Evolutionary conservation across 2,329 filamentous ascomycete genomes (phyloP), one percentile per base, ranked within the genome.

Genomic region (Diplodia corticola): DNA sequence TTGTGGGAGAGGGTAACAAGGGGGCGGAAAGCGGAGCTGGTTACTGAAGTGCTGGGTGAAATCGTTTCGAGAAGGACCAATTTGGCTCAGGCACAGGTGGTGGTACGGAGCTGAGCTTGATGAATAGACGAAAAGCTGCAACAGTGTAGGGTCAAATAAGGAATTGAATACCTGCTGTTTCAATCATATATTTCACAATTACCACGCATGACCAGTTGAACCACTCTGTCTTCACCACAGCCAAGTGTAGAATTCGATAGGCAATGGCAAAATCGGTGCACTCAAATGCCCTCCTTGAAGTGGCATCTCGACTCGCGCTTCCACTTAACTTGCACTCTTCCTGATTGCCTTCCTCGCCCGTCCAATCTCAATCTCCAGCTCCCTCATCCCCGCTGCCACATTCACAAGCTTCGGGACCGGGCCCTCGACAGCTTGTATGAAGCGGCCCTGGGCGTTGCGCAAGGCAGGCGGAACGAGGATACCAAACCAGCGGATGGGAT

Each of bases 301-400:
- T 10, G 20, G 26, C 5, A 17, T 57, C 15, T 9, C 12, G 2
- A 4, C n/a, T 6, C 30, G n/a, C n/a, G n/a, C 12, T 15, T n/a
- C 35, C 6, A 7, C 24, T 48, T 20, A 57, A 3, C 13, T 13
- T 1, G 2, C n/a, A 20, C 51, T 59, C 70, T 79, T 82, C 69
- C 77, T 77, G 5, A 83, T 73, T 24, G 75, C 73, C 71, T 85
- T 86, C 69, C 82, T 77, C 59, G 79, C 64, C 66, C 89, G 80
- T 44, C 89, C 82, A 64, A 94, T 87, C 70, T 90, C 85, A 61
- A 89, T 86, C 79, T 93, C 90, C 5, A 91, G 74, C n/a, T 78
- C 78, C 15, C 82, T 80, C 84, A 94, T 87, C 71, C 87, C 83
- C 30, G 81, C 81, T 40, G 83, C 81, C n/a, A 91, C 76, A 1